Conservation (phyloP, 2,329 filamentous ascomycete genomes). For the Ophioceras dolichostomum region DNA sequence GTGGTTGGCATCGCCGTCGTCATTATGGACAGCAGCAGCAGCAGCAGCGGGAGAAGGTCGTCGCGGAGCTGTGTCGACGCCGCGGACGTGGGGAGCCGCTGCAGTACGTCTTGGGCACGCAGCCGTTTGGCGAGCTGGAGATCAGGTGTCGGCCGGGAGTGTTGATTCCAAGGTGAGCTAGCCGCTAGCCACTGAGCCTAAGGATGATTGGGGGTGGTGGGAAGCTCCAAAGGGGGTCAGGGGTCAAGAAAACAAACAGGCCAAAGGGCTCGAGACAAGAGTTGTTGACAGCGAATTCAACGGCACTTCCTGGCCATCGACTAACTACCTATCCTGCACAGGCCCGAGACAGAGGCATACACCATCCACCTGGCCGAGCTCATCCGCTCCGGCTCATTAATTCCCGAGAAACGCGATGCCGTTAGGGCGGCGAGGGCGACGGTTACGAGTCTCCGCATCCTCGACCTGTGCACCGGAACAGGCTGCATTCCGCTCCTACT, state of each 20-base stretch:
- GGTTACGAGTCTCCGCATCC: conserved; percentile 36
- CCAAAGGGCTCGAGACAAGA: too few species aligned
- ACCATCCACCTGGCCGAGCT: conserved; percentile 40
- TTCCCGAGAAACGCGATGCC: too few species aligned
- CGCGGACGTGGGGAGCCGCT: conserved; percentile 58
- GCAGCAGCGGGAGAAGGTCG: neutral
- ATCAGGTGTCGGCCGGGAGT: conserved; percentile 67
- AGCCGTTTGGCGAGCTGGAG: conserved; percentile 77
- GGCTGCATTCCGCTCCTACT: conserved; percentile 81
- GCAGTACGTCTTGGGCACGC: conserved; percentile 79
- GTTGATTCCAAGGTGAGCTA: conserved; percentile 61
- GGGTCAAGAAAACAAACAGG: too few species aligned
- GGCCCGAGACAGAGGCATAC: conserved; percentile 61
- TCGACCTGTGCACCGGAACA: conserved; percentile 85
- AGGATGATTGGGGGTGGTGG: neutral
- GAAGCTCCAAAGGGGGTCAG: too few species aligned
- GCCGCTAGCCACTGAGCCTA: neutral
- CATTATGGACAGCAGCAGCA: neutral
- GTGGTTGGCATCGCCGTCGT: too few species aligned
- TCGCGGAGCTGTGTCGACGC: conserved; percentile 31
- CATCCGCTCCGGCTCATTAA: conserved; percentile 18
- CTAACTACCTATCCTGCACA: too few species aligned
- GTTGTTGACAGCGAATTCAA: too few species aligned
- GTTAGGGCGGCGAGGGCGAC: neutral
- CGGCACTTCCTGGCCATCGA: too few species aligned